Conservation (phyloP, 768 basidiomycete species). For the Podaxis sp. region DNA sequence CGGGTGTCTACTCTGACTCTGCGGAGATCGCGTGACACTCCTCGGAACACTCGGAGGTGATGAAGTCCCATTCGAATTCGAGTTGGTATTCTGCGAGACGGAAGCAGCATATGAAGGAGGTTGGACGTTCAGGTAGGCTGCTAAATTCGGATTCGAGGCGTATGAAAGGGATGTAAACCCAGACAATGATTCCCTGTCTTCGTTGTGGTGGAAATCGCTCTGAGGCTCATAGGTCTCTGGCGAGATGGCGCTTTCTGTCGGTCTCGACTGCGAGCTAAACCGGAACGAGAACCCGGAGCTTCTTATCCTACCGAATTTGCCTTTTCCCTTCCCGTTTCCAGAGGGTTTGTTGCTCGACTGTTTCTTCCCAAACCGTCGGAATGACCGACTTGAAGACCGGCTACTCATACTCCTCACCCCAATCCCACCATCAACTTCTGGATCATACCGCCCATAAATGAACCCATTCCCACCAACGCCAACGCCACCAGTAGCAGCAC, state of each 20-base stretch:
- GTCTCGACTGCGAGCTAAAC: neutral
- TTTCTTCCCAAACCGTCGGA: neutral
- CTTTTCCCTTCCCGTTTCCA: neutral
- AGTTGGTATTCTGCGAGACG: constrained; percentile 16
- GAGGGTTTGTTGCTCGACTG: neutral
- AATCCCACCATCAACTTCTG: neutral
- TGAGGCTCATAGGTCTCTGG: neutral
- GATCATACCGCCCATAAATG: neutral
- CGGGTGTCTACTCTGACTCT: neutral
- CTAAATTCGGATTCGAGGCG: constrained; percentile 19
- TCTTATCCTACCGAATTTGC: neutral
- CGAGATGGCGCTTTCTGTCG: neutral
- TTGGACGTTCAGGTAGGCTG: constrained; percentile 15
- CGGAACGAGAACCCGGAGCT: constrained; percentile 1
- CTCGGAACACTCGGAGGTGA: constrained; percentile 24
- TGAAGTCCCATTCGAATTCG: constrained; percentile 9
- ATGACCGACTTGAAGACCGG: constrained; percentile 1
- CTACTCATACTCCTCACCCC: neutral
- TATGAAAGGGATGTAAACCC: constrained; percentile 19
- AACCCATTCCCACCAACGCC: constrained; percentile 18
- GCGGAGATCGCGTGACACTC: neutral
- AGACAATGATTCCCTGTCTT: neutral
- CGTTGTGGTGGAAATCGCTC: neutral
- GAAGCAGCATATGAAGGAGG: constrained; percentile 29
- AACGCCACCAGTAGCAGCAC: neutral